Evolutionary conservation across 768 basidiomycete genomes (phyloP), one percentile per base, ranked within the genome.

Genomic region (Boletus bicolor): DNA sequence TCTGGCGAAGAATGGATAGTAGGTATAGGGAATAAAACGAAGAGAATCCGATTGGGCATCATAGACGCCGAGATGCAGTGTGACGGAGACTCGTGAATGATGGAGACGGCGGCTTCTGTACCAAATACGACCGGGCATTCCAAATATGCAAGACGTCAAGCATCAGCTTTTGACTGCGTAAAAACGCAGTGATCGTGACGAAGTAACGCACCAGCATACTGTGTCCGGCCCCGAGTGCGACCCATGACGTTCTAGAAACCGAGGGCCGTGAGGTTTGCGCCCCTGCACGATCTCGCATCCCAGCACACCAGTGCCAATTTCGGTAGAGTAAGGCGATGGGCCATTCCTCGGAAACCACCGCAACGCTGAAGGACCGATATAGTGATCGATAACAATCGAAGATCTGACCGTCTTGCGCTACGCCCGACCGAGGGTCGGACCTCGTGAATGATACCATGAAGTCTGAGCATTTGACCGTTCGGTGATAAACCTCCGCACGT

Each of bases 391-490:
- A 87, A 73, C 46, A 69, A 72, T 49, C 67, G 64, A 43, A 86
- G 72, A 15, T 67, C 55, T 6, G 76, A 73, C 39, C 71, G 77
- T 11, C 19, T 63, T 62, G 50, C 68, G 71, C 59, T 83, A 76
- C 57, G 80, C 79, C 26, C 56, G 28, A 74, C 60, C 39, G 75
- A 75, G 1, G 83, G 84, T n/a, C 82, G 79, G 45, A 83, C 82
- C 49, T 82, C 75, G n/a, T 59, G 50, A 77, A 63, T 81, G 82
- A 46, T 79, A 84, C 10, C 77, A 72, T 24, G 21, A n/a, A 85
- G 74, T 51, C 79, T 78, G 49, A 84, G 73, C 1, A 64, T 68
- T 49, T 68, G 66, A 34, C 77, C 61, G 47, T 41, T 49, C 21
- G 48, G 30, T 30, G 56, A 58, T 51, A 56, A 51, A 56, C 51